Base-by-base conservation (phyloP, 2,329 filamentous ascomycete genomes). In the Pseudodiploospora longispora region DNA sequence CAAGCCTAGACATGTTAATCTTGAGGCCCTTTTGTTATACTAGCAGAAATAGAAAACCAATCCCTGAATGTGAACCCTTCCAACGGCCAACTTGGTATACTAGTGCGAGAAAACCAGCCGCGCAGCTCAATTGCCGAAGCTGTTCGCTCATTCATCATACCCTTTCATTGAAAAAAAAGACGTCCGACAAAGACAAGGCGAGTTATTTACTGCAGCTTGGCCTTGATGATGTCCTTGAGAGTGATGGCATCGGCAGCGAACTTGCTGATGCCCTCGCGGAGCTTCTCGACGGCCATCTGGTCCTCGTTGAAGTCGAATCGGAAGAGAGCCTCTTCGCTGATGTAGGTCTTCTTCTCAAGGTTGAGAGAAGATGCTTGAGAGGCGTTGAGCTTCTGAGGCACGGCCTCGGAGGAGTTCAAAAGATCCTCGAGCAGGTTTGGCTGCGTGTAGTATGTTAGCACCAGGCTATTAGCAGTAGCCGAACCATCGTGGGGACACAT, bases 301-400 rank as follows among this genome's bases (percentile, higher is more conserved):
- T 98, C 89, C 80, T 98, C 93, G 80, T 98, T 98, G 83, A 98
- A 95, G 72, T 90, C 86, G 77, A 96, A 98, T 68, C 93, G 89
- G 90, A 97, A 98, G 40, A 71, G 63, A 43, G 89, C 61, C 80
- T 98, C 93, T 70, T 93, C 76, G 64, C 84, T 80, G 70, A 98
- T 84, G 80, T 95, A 98, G 47, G 74, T 74, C 77, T 86, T 87
- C 86, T 89, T 95, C 75, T 85, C 72, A 55, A 98, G 79, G 70
- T 93, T 70, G 54, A 93, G 78, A 46, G 71, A 66, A 55, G 68
- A 49, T 49, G 90, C 89, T 47, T 65, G 63, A 39, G 77, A 63
- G 41, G 88, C 74, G 59, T 91, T 80, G 51, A 98, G 87, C 83
- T 97, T 98, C 84, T 95, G 80, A 67, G 91, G 88, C 40, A 98